A percentile compares a stretch with the other conserved stretches of the same genome.
phyloP scores from a whole-genome alignment of 768 basidiomycete genomes.

The Suillus spraguei region DNA sequence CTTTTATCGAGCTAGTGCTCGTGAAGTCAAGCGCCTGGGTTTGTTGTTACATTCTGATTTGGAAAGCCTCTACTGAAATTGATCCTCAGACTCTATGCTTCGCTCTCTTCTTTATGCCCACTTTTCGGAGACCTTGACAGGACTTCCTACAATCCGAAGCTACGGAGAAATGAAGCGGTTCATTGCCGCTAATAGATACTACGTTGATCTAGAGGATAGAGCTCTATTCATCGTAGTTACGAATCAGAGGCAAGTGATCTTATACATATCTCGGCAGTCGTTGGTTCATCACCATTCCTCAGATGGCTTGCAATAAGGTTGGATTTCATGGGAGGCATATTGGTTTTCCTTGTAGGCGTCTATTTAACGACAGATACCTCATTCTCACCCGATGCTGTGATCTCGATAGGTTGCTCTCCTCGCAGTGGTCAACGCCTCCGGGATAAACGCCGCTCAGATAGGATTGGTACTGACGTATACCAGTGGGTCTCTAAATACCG shows the following conservation, averaged over 20 bases:
- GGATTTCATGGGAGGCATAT: slow-evolving; percentile 65
- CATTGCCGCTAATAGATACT: slow-evolving; percentile 60
- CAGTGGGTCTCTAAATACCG: slow-evolving; percentile 35
- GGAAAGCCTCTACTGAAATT: neutral
- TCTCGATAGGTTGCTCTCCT: slow-evolving; percentile 60
- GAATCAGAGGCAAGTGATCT: slow-evolving; percentile 54
- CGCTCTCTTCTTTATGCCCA: slow-evolving; percentile 77
- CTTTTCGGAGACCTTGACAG: slow-evolving; percentile 76
- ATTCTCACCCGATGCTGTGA: neutral
- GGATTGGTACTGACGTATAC: slow-evolving; percentile 74
- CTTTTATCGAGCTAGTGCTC: slow-evolving; percentile 70
- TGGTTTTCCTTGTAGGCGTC: slow-evolving; percentile 52
- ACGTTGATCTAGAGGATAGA: slow-evolving; percentile 78
- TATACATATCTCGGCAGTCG: slow-evolving; percentile 1
- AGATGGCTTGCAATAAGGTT: slow-evolving; percentile 75
- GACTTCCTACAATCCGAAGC: slow-evolving; percentile 70
- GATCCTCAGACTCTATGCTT: slow-evolving; percentile 58
- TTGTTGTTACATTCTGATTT: neutral
- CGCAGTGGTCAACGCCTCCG: slow-evolving; percentile 54
- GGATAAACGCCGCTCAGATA: slow-evolving; percentile 65
- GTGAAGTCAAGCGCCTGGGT: slow-evolving; percentile 68
- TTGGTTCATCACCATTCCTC: neutral
- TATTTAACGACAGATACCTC: neutral
- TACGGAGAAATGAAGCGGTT: slow-evolving; percentile 69
- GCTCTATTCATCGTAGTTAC: slow-evolving; percentile 66